Percentiles rank a stretch among this genome's conserved stretches.
Conservation (phyloP, 2,329 filamentous ascomycete species). For the Dactylellina drechsleri region DNA sequence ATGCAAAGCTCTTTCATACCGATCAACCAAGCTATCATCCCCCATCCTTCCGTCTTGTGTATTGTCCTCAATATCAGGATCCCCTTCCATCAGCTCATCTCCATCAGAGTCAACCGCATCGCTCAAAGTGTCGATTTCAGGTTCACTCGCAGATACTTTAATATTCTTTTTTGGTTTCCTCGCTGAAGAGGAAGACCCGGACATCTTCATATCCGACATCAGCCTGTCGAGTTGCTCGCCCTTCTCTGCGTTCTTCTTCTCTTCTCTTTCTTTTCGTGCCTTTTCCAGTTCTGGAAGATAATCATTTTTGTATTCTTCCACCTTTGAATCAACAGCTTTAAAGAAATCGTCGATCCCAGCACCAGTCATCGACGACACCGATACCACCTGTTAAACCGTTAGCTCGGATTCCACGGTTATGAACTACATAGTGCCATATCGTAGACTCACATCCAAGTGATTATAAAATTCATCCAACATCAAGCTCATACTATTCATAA, state of each 20-base stretch:
- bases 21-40: constrained; percentile 55
- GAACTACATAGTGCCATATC: background rate
- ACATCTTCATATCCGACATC: constrained; percentile 88
- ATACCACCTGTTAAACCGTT: constrained; percentile 69
- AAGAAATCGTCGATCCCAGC: constrained; percentile 95
- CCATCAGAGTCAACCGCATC: constrained; percentile 57
- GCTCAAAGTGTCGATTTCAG: constrained; percentile 56
- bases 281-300: constrained; percentile 92
- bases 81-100: constrained; percentile 57
- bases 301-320: constrained; percentile 85
- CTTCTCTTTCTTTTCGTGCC: constrained; percentile 77
- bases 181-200: constrained; percentile 61
- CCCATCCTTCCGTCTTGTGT: constrained; percentile 50
- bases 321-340: constrained; percentile 84
- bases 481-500: constrained; percentile 97
- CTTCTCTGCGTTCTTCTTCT: constrained; percentile 73
- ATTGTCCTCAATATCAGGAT: constrained; percentile 55
- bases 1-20: constrained; percentile 56
- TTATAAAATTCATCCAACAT: constrained; percentile 98
- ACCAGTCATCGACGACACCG: constrained; percentile 91
- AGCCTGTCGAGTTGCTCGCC: constrained; percentile 88
- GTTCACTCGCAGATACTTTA: constrained; percentile 51
- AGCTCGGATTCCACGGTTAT: background rate
- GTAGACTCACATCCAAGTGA: constrained; percentile 73
- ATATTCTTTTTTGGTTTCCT: constrained; percentile 58